A percentile compares a stretch with the other conserved stretches of the same genome.
phyloP scores from a whole-genome alignment of 192 early-diverging fungal species.

The Geranomyces michiganensis region DNA sequence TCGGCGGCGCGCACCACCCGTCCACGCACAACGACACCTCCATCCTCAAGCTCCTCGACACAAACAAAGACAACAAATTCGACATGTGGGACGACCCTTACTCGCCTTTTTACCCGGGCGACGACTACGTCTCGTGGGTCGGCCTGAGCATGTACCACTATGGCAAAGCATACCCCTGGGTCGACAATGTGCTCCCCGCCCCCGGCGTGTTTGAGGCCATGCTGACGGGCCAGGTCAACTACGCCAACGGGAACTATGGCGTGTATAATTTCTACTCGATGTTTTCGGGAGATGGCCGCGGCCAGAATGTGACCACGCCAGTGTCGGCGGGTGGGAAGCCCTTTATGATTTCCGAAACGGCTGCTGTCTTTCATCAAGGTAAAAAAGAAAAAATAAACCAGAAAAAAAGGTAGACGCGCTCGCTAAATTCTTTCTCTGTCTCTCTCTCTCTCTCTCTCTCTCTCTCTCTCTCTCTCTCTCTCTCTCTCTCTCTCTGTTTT shows the following conservation, averaged over 20 bases:
- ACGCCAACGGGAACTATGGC: slow-evolving; percentile 10
- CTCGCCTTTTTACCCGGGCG: slow-evolving; percentile 56
- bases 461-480: background rate
- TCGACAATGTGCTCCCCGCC: slow-evolving; percentile 30
- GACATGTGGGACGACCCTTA: slow-evolving; percentile 53
- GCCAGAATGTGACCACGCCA: slow-evolving; percentile 20
- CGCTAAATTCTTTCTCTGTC: background rate
- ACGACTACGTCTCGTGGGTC: slow-evolving; percentile 56
- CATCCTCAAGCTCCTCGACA: slow-evolving; percentile 36
- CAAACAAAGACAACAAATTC: slow-evolving; percentile 50
- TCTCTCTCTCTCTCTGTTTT: background rate
- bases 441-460: background rate
- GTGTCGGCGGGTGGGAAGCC: slow-evolving; percentile 42
- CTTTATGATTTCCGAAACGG: slow-evolving; percentile 47
- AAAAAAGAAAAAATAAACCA: background rate
- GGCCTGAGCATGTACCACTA: slow-evolving; percentile 51
- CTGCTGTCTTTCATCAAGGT: slow-evolving; percentile 22
- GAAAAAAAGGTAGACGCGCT: background rate
- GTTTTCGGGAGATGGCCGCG: slow-evolving; percentile 42
- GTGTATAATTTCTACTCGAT: slow-evolving; percentile 41
- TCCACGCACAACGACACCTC: slow-evolving; percentile 5
- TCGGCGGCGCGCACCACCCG: slow-evolving; percentile 14
- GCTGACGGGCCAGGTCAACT: slow-evolving; percentile 23
- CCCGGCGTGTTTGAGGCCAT: slow-evolving; percentile 35
- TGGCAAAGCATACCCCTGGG: slow-evolving; percentile 41